phyloP scores from a whole-genome alignment of 768 basidiomycete species.

The Xerocomus potaroensis region DNA sequence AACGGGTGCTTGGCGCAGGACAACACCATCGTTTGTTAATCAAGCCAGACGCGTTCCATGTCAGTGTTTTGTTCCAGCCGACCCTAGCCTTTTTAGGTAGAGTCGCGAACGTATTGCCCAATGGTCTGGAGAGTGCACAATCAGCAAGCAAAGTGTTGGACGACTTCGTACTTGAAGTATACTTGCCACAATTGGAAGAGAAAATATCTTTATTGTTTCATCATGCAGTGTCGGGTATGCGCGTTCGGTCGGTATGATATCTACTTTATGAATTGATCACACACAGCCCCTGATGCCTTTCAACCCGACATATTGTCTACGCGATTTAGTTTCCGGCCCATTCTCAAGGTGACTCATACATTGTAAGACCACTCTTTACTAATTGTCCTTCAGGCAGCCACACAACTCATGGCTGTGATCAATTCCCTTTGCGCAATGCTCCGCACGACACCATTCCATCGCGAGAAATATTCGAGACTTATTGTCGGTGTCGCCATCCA shows the following conservation, averaged over 20 bases:
- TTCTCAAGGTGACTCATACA: slow-evolving; percentile 59
- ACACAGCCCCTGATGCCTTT: slow-evolving; percentile 78
- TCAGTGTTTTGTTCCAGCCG: slow-evolving; percentile 91
- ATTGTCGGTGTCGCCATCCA: slow-evolving; percentile 93
- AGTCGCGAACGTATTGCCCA: slow-evolving; percentile 67
- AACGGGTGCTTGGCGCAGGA: slow-evolving; percentile 65
- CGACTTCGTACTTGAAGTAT: slow-evolving; percentile 89
- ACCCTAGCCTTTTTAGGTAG: slow-evolving; percentile 81
- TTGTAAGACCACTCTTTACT: neutral
- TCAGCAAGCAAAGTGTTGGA: slow-evolving; percentile 75
- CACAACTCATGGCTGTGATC: slow-evolving; percentile 81
- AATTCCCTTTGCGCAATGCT: slow-evolving; percentile 93
- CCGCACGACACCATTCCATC: slow-evolving; percentile 86
- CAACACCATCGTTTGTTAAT: slow-evolving; percentile 85
- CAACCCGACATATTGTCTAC: slow-evolving; percentile 70
- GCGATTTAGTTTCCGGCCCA: slow-evolving; percentile 63
- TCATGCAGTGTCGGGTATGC: slow-evolving; percentile 78
- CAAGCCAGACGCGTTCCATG: slow-evolving; percentile 90
- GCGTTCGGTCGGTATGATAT: slow-evolving; percentile 14
- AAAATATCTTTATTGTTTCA: slow-evolving; percentile 87
- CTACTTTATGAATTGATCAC: slow-evolving; percentile 2
- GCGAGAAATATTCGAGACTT: slow-evolving; percentile 90
- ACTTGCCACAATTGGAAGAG: slow-evolving; percentile 93
- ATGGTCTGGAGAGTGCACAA: slow-evolving; percentile 59
- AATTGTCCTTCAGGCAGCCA: slow-evolving; percentile 51